Base-by-base conservation (phyloP, 2,329 filamentous ascomycete genomes). In the Taxawa tesnikishii region DNA sequence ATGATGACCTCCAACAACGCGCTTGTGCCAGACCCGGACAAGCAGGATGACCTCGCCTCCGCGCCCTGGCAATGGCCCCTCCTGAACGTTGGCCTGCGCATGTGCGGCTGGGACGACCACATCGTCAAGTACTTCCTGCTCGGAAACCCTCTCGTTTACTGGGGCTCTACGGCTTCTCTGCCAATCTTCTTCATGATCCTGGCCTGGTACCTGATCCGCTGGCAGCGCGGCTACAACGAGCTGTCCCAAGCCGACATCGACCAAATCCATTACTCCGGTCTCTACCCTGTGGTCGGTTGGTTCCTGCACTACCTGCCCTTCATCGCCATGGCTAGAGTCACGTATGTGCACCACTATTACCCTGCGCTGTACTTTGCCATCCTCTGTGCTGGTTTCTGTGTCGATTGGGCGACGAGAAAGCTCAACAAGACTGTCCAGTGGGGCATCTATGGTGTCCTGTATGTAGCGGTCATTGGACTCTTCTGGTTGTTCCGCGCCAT, bases 1-100 rank as follows among this genome's bases (percentile, higher is more conserved):
- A 98, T 98, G 90, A 94, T 96, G 88, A 98, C 90, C 3, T 96
- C 90, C 24, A 98, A 98, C 70, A 98, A 98, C 53, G 90, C 90
- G 15, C 75, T 98, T 28, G 84, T 98, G 13, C 90, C 90, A 4
- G 90, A 98, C 51, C 88, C 90, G 4, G 90, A 98, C 58, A 98
- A 98, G 72, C 90, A 98, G 58, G 90, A 98, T 50, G 90, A 98
- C 51, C 74, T 98, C 29, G 90, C 90, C 18, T 98, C 90, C 10
- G 70, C 85, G 44, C 94, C 87, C 68, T 98, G 90, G 90, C 87
- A 98, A 62, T 98, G 90, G 90, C 90, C 90, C 13, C 75, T 98
- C 41, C 75, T 98, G 25, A 69, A 96, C 49, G 90, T 96, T 36
- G 90, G 90, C 54, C 75, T 98, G 33, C 82, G 92, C 40, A 98